Conservation (phyloP, 2,329 filamentous ascomycete species). For the Alternaria dauci region DNA sequence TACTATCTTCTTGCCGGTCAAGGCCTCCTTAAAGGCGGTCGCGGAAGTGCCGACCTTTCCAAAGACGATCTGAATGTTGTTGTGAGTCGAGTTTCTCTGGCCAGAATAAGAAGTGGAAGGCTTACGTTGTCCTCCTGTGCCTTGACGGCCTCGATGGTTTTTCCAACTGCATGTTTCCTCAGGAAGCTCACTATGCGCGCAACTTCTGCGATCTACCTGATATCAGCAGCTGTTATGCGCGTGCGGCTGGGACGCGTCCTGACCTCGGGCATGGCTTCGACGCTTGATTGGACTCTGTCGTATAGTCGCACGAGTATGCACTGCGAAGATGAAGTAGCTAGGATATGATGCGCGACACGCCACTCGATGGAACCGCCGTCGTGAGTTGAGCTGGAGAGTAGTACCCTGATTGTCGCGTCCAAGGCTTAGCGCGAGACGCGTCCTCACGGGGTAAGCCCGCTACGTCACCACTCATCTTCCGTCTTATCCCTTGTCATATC, state of each 20-base stretch:
- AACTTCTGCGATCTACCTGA: slow-evolving; percentile 64
- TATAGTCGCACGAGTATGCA: background rate
- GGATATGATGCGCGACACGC: background rate
- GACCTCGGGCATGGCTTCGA: slow-evolving; percentile 50
- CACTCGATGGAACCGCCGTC: slow-evolving; percentile 1
- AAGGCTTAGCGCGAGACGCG: slow-evolving; percentile 33
- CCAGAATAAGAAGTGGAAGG: background rate
- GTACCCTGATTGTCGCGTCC: slow-evolving; percentile 4
- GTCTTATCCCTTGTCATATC: slow-evolving; percentile 1
- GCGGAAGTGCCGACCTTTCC: slow-evolving; percentile 88
- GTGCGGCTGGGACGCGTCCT: slow-evolving; percentile 10
- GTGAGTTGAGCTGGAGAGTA: slow-evolving; percentile 4
- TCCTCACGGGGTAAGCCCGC: slow-evolving; percentile 38
- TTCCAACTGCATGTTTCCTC: slow-evolving; percentile 82
- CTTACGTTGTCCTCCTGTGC: slow-evolving; percentile 74
- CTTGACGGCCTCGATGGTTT: slow-evolving; percentile 73
- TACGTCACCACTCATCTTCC: slow-evolving; percentile 35
- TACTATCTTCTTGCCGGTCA: slow-evolving; percentile 76
- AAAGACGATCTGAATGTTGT: slow-evolving; percentile 70
- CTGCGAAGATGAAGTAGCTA: background rate
- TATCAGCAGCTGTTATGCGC: slow-evolving; percentile 16
- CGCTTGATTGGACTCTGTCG: background rate
- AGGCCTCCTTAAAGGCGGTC: slow-evolving; percentile 73
- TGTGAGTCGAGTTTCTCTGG: background rate
- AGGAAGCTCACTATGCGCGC: slow-evolving; percentile 88